These are phyloP conservation scores for Dinochytrium kinnereticum DNA, from an alignment of 371 early-diverging fungal genomes.

Conservation along the genomic window DNA sequence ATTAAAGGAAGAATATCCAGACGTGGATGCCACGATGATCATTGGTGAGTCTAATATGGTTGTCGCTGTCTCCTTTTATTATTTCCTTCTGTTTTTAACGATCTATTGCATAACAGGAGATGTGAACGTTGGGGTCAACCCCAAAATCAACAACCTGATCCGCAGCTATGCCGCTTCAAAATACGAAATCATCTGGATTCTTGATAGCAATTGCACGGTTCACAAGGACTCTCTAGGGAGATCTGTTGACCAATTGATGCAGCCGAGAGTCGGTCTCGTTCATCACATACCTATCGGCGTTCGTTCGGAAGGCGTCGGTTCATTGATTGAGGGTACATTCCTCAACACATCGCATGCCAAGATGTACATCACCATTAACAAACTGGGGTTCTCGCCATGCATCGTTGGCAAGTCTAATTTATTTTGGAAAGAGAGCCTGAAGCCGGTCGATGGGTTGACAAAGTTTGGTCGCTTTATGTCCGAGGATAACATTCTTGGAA, in stretches of 20 bases:
- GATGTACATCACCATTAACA: slow-evolving; percentile 92
- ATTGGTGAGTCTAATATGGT: slow-evolving; percentile 59
- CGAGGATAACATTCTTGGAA: slow-evolving; percentile 94
- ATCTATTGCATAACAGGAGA: slow-evolving; percentile 74
- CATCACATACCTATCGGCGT: slow-evolving; percentile 90
- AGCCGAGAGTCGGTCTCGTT: slow-evolving; percentile 86
- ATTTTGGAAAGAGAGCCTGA: slow-evolving; percentile 85
- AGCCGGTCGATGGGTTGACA: slow-evolving; percentile 77
- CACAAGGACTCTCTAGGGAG: slow-evolving; percentile 76
- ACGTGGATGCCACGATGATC: slow-evolving; percentile 75
- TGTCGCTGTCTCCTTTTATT: no score
- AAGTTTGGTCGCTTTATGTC: slow-evolving; percentile 88
- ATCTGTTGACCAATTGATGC: slow-evolving; percentile 68
- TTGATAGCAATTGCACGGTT: slow-evolving; percentile 87
- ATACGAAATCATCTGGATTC: slow-evolving; percentile 91
- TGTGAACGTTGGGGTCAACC: slow-evolving; percentile 78
- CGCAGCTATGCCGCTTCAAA: slow-evolving; percentile 77
- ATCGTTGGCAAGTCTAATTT: slow-evolving; percentile 94
- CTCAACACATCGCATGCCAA: slow-evolving; percentile 90
- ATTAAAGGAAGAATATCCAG: slow-evolving; percentile 70
- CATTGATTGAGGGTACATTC: slow-evolving; percentile 84
- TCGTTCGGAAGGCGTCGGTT: slow-evolving; percentile 73
- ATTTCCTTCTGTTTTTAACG: no score
- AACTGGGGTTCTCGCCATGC: slow-evolving; percentile 79
- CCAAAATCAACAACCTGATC: slow-evolving; percentile 94